These are phyloP conservation scores for Penicillium chermesinum DNA, from an alignment of 495 filamentous ascomycete species.

Conservation along the genomic window DNA sequence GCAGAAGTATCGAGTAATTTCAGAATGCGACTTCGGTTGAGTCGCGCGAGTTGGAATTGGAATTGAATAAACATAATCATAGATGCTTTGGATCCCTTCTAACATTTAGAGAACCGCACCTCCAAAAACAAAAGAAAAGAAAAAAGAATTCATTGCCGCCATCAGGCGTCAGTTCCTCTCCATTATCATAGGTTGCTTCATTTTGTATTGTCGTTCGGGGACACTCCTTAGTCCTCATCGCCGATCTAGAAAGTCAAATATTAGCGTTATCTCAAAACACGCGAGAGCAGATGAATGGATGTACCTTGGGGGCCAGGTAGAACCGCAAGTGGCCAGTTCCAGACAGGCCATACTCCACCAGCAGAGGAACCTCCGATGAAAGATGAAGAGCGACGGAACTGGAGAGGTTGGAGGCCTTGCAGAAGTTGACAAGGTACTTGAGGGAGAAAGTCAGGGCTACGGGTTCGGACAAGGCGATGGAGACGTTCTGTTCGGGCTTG, in stretches of 20 bases:
- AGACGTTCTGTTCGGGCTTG: conserved; percentile 78
- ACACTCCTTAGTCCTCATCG: conserved; percentile 70
- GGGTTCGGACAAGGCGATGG: conserved; percentile 86
- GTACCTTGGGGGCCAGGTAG: conserved; percentile 95
- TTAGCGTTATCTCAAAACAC: not conserved
- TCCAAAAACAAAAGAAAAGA: conserved; percentile 21
- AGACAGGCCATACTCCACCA: conserved; percentile 80
- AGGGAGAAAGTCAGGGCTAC: conserved; percentile 96
- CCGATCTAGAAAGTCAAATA: conserved; percentile 59
- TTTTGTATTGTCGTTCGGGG: conserved; percentile 18
- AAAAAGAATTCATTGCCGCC: conserved; percentile 28
- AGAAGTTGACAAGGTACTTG: conserved; percentile 99
- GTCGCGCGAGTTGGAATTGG: not conserved
- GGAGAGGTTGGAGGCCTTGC: conserved; percentile 89
- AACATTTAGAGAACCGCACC: conserved; percentile 8
- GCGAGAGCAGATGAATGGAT: conserved; percentile 14
- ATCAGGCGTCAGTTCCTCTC: conserved; percentile 24
- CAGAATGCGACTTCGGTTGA: not conserved
- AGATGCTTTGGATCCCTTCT: conserved; percentile 18
- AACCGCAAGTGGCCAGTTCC: conserved; percentile 89
- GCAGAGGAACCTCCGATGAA: conserved; percentile 90
- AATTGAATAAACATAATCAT: conserved; percentile 7
- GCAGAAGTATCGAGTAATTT: not conserved
- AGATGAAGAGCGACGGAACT: conserved; percentile 81
- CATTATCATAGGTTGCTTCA: conserved; percentile 31